Conservation (phyloP, 192 early-diverging fungal genomes). For the Podila horticola region DNA sequence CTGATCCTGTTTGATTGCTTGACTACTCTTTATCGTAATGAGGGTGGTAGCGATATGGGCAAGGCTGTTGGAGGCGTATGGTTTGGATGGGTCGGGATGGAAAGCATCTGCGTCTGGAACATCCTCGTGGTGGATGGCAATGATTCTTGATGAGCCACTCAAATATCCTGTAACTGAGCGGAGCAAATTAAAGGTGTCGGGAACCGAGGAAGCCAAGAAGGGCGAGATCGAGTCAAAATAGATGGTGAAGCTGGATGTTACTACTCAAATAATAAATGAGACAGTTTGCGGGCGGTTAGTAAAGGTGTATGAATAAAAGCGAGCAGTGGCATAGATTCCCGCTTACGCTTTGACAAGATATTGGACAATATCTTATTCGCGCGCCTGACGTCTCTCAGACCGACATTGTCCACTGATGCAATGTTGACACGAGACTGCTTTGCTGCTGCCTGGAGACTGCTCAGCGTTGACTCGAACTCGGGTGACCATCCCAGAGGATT, state of each 20-base stretch:
- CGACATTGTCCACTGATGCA: not conserved
- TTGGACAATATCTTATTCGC: conserved; percentile 18
- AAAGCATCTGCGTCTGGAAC: conserved; percentile 44
- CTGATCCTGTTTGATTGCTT: conserved; percentile 37
- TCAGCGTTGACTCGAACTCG: not conserved
- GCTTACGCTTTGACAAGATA: conserved; percentile 21
- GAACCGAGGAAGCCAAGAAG: conserved; percentile 30
- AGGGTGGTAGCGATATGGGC: conserved; percentile 47
- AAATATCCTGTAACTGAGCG: conserved; percentile 30
- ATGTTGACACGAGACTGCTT: not conserved
- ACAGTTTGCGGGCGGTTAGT: too few relatives aligned
- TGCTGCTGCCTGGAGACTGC: not conserved
- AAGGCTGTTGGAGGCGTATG: conserved; percentile 34
- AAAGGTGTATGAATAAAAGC: not conserved
- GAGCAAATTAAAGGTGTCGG: conserved; percentile 49
- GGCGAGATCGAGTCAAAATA: conserved; percentile 45
- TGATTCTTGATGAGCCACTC: conserved; percentile 38
- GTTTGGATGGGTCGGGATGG: conserved; percentile 29
- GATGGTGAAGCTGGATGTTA: conserved; percentile 16
- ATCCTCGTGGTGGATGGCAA: conserved; percentile 53
- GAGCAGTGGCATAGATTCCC: not conserved
- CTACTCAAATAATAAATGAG: not conserved
- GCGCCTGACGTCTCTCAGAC: conserved; percentile 12
- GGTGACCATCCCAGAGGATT: conserved; percentile 43
- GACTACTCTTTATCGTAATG: conserved; percentile 44